Evolutionary conservation across 169 alveolate species (phyloP), one percentile per base, ranked within the genome.

Genomic region (Amoebophrya sp.): DNA sequence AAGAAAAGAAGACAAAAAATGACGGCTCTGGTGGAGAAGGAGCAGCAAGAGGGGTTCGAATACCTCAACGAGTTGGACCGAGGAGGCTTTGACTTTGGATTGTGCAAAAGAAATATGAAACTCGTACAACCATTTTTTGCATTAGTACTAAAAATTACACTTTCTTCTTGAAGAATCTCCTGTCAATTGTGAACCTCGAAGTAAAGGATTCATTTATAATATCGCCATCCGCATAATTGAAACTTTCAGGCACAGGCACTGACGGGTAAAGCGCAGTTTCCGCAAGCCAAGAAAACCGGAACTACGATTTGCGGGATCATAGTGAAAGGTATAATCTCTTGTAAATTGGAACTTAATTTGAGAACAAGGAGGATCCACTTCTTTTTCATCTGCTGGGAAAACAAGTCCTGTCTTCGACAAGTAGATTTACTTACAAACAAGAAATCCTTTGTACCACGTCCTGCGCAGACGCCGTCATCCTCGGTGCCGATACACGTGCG

Each of bases 401-500:
- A n/a, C n/a, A n/a, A n/a, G n/a, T n/a, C n/a, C n/a, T n/a, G n/a
- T n/a, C n/a, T n/a, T n/a, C n/a, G n/a, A n/a, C n/a, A n/a, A n/a
- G n/a, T n/a, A n/a, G n/a, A n/a, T n/a, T n/a, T n/a, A n/a, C n/a
- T n/a, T n/a, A n/a, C n/a, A n/a, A n/a, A n/a, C n/a, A n/a, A n/a
- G n/a, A n/a, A n/a, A n/a, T n/a, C n/a, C n/a, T n/a, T n/a, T n/a
- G n/a, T n/a, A n/a, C n/a, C n/a, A n/a, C n/a, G n/a, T n/a, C n/a
- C 6, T 47, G 29, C 6, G 2, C 83, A 65, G 99, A 97, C 91
- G 99, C 99, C 55, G 99, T 99, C 90, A 98, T 98, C 40, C 93
- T 99, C 78, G 99, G 99, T 53, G 99, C 99, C 24, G 99, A 99
- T 94, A 98, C 99, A 24, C 94, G 99, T 92, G 99, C 99, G 41